Base-by-base conservation (phyloP, 768 basidiomycete genomes). In the Cyathus striatus region DNA sequence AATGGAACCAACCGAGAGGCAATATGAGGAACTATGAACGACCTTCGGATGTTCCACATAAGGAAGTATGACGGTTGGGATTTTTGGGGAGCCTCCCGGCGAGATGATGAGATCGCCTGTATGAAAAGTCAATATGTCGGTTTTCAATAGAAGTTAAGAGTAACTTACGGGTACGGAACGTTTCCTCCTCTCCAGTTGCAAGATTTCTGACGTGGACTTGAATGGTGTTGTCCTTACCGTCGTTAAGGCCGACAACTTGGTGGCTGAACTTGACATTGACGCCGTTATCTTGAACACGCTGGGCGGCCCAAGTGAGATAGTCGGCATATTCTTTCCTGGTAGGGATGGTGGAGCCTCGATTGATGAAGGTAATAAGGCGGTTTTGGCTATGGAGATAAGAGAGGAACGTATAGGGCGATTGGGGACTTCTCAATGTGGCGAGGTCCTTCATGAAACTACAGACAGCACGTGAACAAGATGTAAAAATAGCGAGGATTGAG, bases 271-370 rank as follows among this genome's bases (percentile, higher is more conserved):
- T 54, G 38, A 76, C 64, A 20, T 63, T 59, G 37, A 73, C 51
- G 6, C 76, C 75, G 16, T 64, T 62, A 2, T 57, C 51, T 50
- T 72, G 61, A 2, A 75, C 75, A 35, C 65, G 64, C 6, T 54
- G 49, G 1, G 77, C 73, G 6, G 73, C 74, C 75, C 75, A 78
- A 6, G 67, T 52, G 14, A 79, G 64, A 55, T 79, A 79, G 54
- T 78, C 76, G 4, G 75, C 62, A 44, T 69, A 77, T 47, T 79
- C 77, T 43, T 69, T 70, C 21, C 78, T 70, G 16, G 72, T 71
- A 7, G 77, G 77, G 23, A 71, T 66, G 32, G 65, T 73, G 12
- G 69, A 72, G 2, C 71, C 70, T 23, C 71, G 68, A 52, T 79
- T 78, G 51, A 78, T 76, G 62, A 78, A 79, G 25, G 67, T 57